Base-by-base conservation (phyloP, 2,329 filamentous ascomycete species). In the Aureobasidium mangrovei region DNA sequence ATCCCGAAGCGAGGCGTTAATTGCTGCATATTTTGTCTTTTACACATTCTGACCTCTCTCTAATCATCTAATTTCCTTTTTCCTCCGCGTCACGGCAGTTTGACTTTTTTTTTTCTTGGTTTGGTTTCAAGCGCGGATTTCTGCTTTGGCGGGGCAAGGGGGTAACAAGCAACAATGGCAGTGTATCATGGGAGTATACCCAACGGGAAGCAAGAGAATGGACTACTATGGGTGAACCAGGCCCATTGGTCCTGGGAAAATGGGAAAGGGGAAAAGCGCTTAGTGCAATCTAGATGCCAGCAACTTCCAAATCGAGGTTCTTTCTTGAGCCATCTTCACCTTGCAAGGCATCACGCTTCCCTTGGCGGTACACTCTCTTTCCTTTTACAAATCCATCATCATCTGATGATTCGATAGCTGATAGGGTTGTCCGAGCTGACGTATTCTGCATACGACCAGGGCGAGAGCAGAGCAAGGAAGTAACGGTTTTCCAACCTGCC, bases 1-100 rank as follows among this genome's bases (percentile, higher is more conserved):
- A 53, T 53, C 49, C 40, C 49, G 49, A 53, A 53, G 49, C 49
- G 49, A 43, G 49, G 49, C 40, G 49, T 53, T 53, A 36, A 24
- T 35, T 35, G 18, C 18, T 18, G 18, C 18, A 42, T 42, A 35
- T 51, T 18, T 51, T 29, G 9, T 18, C 18, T 18, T 18, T 18
- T 18, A 18, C 18, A 41, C 38, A 26, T 41, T 51, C 47, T 26
- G 18, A 41, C 41, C 47, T 51, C 9, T 51, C 47, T 42, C 38
- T 51, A 51, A 51, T 51, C 47, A 51, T 24, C 9, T 51, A 51
- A 51, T 51, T 33, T 33, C 31, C 35, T 39, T 40, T 49, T 18
- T 18, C 18, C 18, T 18, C 18, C 18, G 18, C 18, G 18, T 18
- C 18, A 36, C 35, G 27, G 32, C 18, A 40, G 28, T 24, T 28